Evolutionary conservation across 192 early-diverging fungal genomes (phyloP), one percentile per base, ranked within the genome.

Genomic region (Lobulomyces angularis): DNA sequence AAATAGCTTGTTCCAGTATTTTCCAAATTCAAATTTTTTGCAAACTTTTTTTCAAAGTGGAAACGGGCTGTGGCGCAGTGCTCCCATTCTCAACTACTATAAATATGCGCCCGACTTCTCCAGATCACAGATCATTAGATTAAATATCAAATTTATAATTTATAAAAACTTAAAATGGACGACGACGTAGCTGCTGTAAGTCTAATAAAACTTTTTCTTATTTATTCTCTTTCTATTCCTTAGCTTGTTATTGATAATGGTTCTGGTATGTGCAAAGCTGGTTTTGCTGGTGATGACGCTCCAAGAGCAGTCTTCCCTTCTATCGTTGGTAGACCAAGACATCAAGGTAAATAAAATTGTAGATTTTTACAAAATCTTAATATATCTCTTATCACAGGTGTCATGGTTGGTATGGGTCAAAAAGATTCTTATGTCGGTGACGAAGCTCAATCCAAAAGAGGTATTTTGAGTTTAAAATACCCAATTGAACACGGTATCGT

Each of bases 201-300:
- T 73, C 40, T n/a, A n/a, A n/a, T n/a, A n/a, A 23, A 17, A 14
- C 28, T 16, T 34, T 26, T 22, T 36, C 43, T 40, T 22, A 23
- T 19, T 36, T 20, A 23, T 45, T 23, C 33, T 49, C 22, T 41
- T 8, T 27, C 29, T 26, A 17, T 17, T n/a, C 35, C 37, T 8
- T 9, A 8, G 56, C 63, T 84, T 59, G 86, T 87, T 55, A 85
- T 88, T 58, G 86, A 88, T 66, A 87, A 87, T 65, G 86, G 86
- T 59, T 88, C 86, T 61, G 83, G 86, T 61, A 88, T 88, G 85
- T 88, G 85, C 76, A 88, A 88, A 69, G 84, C 84, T 67, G 85
- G 85, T 60, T 88, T 88, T 61, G 85, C 84, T 57, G 85, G 85
- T 54, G 84, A 88, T 65, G 85, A 88, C 45, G 84, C 84, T 40